A percentile compares a stretch with the other conserved stretches of the same genome.
Evolutionary conservation across 306 rosid genomes (phyloP).

Genomic region (Alnus rubra): DNA sequence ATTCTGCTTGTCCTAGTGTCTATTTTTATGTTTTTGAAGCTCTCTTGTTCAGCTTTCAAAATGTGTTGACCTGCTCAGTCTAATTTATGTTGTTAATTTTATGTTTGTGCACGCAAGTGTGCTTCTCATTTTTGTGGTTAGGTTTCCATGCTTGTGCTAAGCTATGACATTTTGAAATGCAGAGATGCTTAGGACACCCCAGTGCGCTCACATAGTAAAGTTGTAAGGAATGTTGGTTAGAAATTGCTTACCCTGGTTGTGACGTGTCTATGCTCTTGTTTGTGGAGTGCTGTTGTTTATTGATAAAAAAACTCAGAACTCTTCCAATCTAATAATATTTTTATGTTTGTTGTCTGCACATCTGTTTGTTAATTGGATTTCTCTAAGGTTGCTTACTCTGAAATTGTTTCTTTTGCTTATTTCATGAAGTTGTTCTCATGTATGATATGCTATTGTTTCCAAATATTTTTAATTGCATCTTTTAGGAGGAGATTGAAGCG

Average conservation of each 20-base stretch:
- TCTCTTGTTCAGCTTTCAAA: neutral
- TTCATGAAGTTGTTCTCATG: constrained; percentile 5
- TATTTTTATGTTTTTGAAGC: neutral
- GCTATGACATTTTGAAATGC: neutral
- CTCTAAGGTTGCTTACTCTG: neutral
- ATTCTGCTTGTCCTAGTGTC: neutral
- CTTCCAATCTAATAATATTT: neutral
- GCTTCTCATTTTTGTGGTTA: neutral
- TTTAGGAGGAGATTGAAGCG: constrained; percentile 92
- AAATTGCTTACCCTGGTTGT: neutral
- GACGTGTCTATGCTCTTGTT: neutral
- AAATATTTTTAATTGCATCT: constrained; percentile 16
- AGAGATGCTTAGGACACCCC: neutral
- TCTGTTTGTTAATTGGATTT: constrained; percentile 20
- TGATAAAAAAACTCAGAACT: neutral
- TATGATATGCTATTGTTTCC: neutral
- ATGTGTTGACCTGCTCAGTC: neutral
- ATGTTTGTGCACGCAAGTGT: neutral
- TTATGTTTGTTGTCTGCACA: constrained; percentile 7
- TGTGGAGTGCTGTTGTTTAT: neutral
- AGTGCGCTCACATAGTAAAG: neutral
- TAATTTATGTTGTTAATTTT: neutral
- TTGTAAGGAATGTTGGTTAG: neutral
- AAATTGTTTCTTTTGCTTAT: constrained; percentile 9
- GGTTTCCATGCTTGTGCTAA: constrained; percentile 2